phyloP scores from a whole-genome alignment of 2,329 filamentous ascomycete species.

The Aspergillus sp. region DNA sequence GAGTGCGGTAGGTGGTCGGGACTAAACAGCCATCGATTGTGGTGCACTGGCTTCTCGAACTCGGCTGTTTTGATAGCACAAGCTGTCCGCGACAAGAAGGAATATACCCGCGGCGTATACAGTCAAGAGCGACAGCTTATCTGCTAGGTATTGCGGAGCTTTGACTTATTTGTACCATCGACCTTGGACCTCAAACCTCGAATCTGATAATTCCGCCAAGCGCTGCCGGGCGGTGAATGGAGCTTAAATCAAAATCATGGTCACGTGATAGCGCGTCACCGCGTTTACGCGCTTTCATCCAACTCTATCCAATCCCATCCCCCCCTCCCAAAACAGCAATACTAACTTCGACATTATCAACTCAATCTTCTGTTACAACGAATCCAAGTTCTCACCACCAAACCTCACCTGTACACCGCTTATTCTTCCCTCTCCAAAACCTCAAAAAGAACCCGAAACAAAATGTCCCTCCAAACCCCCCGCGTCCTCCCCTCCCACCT shows the following conservation, averaged over 20 bases:
- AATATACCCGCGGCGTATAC: background rate
- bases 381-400: background rate
- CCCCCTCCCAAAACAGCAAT: background rate
- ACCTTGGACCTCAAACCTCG: background rate
- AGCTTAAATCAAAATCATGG: background rate
- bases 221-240: background rate
- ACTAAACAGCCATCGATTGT: background rate
- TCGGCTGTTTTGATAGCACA: background rate
- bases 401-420: too few species aligned
- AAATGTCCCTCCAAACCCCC: conserved; percentile 76
- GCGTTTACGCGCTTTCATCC: conserved; percentile 13
- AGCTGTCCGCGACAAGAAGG: background rate
- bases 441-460: conserved; percentile 21
- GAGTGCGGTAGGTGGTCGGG: background rate
- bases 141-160: background rate
- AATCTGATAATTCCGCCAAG: conserved; percentile 11
- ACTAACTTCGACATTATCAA: background rate
- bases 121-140: background rate
- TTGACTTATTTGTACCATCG: background rate
- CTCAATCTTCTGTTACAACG: background rate
- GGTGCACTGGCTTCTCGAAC: background rate
- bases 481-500: conserved; percentile 83
- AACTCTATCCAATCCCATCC: background rate
- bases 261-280: conserved; percentile 29
- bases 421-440: background rate